phyloP scores from a whole-genome alignment of 106 monocot species.

The Dactylorhiza incarnata region DNA sequence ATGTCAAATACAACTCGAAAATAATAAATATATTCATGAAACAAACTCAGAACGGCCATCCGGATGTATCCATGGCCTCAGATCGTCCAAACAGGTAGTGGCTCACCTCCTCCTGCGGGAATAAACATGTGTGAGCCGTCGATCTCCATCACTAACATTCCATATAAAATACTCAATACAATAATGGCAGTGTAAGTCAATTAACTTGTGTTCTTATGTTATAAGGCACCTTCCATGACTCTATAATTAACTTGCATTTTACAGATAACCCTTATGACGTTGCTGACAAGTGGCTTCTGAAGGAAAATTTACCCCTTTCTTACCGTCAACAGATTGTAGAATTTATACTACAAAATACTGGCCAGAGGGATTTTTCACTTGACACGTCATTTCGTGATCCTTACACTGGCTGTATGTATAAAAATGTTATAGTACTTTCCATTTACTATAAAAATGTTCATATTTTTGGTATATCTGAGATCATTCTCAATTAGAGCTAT shows the following conservation, averaged over 20 bases:
- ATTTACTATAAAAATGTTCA: background rate
- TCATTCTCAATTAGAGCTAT: background rate
- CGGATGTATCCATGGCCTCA: no score
- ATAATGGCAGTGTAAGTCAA: background rate
- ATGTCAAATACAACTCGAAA: no score
- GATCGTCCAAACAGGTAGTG: no score
- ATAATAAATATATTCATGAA: no score
- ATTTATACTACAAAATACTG: slow-evolving; percentile 87
- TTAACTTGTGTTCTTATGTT: background rate
- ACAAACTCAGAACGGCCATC: no score
- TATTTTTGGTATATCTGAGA: background rate
- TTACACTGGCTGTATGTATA: slow-evolving; percentile 78
- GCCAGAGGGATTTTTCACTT: slow-evolving; percentile 63
- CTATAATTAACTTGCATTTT: slow-evolving; percentile 3
- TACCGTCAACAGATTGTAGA: slow-evolving; percentile 93
- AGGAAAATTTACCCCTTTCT: slow-evolving; percentile 77
- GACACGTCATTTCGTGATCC: slow-evolving; percentile 85
- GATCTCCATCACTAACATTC: background rate
- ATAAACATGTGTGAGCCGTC: no score
- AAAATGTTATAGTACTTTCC: background rate
- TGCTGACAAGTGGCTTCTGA: slow-evolving; percentile 94
- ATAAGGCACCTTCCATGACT: background rate
- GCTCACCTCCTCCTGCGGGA: no score
- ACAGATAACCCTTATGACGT: slow-evolving; percentile 80
- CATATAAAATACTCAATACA: background rate